Conservation (phyloP, 208 protist species). For the Herpetomonas tarakana region DNA sequence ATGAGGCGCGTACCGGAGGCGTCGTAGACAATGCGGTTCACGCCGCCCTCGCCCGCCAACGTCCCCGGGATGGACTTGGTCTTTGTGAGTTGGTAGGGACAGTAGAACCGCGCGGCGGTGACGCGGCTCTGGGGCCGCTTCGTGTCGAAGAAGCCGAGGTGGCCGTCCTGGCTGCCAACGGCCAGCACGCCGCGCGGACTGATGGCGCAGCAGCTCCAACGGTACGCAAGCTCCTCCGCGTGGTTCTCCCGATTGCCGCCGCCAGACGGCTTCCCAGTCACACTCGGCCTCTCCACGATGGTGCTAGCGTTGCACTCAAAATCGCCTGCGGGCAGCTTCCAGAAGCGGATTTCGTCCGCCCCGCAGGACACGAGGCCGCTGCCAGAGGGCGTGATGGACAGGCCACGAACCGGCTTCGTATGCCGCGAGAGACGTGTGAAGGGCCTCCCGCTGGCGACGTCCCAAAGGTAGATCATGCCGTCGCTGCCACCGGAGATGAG, state of each 20-base stretch:
- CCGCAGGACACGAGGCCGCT: slow-evolving; percentile 93
- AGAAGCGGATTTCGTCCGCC: slow-evolving; percentile 98
- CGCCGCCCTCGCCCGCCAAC: slow-evolving; percentile 87
- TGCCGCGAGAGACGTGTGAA: slow-evolving; percentile 95
- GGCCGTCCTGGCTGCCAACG: slow-evolving; percentile 91
- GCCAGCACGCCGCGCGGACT: slow-evolving; percentile 92
- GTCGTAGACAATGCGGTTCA: slow-evolving; percentile 94
- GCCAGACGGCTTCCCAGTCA: slow-evolving; percentile 36
- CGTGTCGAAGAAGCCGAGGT: slow-evolving; percentile 98
- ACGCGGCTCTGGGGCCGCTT: slow-evolving; percentile 65
- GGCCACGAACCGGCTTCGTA: slow-evolving; percentile 97
- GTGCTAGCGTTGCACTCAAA: slow-evolving; percentile 95
- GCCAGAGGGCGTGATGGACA: slow-evolving; percentile 89
- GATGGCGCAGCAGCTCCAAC: slow-evolving; percentile 85
- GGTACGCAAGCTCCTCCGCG: slow-evolving; percentile 45
- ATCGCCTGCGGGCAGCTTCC: slow-evolving; percentile 92
- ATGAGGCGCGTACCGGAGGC: slow-evolving; percentile 97
- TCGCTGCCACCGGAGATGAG: slow-evolving; percentile 94
- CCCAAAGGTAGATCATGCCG: slow-evolving; percentile 93
- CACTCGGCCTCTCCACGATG: slow-evolving; percentile 17
- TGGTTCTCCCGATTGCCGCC: background rate
- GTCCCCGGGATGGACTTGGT: slow-evolving; percentile 82
- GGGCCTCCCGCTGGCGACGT: slow-evolving; percentile 76
- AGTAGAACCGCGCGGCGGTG: slow-evolving; percentile 29
- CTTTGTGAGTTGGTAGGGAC: slow-evolving; percentile 68